Conservation (phyloP, 1,139 yeast species). For the Pichiaceae sp. region DNA sequence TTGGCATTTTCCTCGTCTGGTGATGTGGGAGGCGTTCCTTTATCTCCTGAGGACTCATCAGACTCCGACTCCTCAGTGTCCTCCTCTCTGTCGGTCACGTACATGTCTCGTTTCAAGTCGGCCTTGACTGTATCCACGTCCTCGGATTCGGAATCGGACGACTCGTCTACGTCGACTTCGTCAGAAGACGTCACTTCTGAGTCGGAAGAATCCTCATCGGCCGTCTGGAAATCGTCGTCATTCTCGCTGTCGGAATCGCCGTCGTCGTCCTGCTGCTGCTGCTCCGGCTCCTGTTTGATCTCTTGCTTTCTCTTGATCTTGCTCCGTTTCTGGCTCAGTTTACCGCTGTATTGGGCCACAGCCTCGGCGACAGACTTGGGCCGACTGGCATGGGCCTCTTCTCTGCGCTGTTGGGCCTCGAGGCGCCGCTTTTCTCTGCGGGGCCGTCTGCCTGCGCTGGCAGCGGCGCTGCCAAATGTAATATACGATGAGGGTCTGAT, state of each 20-base stretch:
- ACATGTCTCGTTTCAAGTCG: constrained; percentile 20
- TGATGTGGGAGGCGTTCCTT: constrained; percentile 36
- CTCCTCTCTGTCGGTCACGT: constrained; percentile 1
- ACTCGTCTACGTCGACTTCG: constrained; percentile 3
- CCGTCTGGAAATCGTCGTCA: constrained; percentile 4
- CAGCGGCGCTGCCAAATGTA: constrained; percentile 23
- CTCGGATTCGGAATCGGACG: constrained; percentile 3
- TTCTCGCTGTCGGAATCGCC: constrained; percentile 2
- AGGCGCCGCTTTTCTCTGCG: constrained; percentile 1
- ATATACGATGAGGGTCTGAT: constrained; percentile 33
- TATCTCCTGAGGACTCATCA: neutral
- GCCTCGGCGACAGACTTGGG: constrained; percentile 56
- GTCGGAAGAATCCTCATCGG: constrained; percentile 1
- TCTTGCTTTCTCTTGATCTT: constrained; percentile 18
- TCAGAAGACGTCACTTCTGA: neutral
- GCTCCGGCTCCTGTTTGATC: constrained; percentile 2
- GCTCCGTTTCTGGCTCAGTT: constrained; percentile 23
- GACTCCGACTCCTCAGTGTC: constrained; percentile 1
- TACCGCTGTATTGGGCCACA: constrained; percentile 42
- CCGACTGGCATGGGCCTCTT: constrained; percentile 14
- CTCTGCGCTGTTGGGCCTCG: too few species aligned
- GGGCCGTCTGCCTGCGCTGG: constrained; percentile 3
- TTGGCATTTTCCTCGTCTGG: constrained; percentile 29
- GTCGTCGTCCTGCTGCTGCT: constrained; percentile 5
- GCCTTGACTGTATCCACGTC: constrained; percentile 19